Percentiles rank a stretch among this genome's conserved stretches.
These are phyloP conservation scores for Saturnispora hagleri DNA, from an alignment of 805 yeast species.

Conservation along the genomic window DNA sequence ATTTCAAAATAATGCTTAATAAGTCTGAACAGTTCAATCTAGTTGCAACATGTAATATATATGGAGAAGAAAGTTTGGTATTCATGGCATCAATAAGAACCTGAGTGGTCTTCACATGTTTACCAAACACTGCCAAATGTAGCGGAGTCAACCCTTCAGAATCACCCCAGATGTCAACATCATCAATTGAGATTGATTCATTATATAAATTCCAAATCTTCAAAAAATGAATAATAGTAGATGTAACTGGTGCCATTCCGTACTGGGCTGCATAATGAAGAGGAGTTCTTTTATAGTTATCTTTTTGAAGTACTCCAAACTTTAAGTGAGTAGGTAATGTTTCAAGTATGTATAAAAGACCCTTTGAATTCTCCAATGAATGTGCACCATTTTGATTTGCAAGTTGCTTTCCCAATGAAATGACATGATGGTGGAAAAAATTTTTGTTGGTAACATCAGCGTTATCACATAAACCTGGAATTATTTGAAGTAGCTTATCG, in stretches of 20 bases:
- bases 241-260: constrained; percentile 61
- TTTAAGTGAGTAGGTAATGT: constrained; percentile 46
- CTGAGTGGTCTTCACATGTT: constrained; percentile 67
- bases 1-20: constrained; percentile 41
- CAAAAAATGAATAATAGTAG: constrained; percentile 46
- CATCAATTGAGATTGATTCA: constrained; percentile 44
- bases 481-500: constrained; percentile 40
- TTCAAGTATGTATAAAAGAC: constrained; percentile 50
- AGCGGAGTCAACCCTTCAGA: constrained; percentile 74
- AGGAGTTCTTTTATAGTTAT: constrained; percentile 74
- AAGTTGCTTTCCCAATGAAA: constrained; percentile 63
- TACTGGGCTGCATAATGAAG: constrained; percentile 84
- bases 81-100: constrained; percentile 43
- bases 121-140: constrained; percentile 73
- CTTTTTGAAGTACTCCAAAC: constrained; percentile 52
- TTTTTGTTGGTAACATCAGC: constrained; percentile 75
- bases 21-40: constrained; percentile 54
- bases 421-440: constrained; percentile 76
- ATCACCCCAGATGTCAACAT: constrained; percentile 56
- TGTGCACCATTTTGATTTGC: constrained; percentile 39
- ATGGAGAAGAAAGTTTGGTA: constrained; percentile 39
- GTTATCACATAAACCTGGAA: constrained; percentile 49
- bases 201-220: constrained; percentile 53
- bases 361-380: constrained; percentile 47
- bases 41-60: constrained; percentile 56